These are phyloP conservation scores for Cymbidium sinense DNA, from an alignment of 106 monocot genomes.

Conservation along the genomic window DNA sequence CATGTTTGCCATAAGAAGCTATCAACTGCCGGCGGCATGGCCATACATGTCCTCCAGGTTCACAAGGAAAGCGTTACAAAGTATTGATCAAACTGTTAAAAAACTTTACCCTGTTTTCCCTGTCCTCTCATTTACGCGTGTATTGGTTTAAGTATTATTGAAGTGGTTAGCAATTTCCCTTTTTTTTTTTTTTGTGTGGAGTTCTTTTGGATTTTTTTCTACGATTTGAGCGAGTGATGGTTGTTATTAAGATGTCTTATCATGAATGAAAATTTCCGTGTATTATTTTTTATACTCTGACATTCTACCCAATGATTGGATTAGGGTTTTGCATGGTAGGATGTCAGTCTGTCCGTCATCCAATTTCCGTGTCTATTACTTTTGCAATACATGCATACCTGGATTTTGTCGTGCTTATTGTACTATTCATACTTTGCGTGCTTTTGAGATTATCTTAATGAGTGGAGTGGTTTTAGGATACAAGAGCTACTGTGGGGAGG, in stretches of 20 bases:
- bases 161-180: neutral
- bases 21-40: constrained; percentile 95
- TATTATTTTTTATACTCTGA: neutral
- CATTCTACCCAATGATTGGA: neutral
- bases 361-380: neutral
- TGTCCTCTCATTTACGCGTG: neutral
- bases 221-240: neutral
- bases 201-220: neutral
- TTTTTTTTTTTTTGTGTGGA: neutral
- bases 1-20: constrained; percentile 98
- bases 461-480: neutral
- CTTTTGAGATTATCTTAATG: too few species aligned
- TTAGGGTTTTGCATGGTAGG: neutral
- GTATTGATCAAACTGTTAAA: constrained; percentile 24
- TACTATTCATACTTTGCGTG: too few species aligned
- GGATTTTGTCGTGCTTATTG: neutral
- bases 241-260: neutral
- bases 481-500: neutral
- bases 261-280: neutral
- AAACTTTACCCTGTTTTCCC: neutral
- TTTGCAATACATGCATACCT: neutral
- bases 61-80: constrained; percentile 93
- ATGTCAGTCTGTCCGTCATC: neutral
- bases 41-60: constrained; percentile 97
- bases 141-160: neutral